A percentile compares a stretch with the other conserved stretches of the same genome.
Conservation (phyloP, 768 basidiomycete genomes). For the Russula ochroleuca region DNA sequence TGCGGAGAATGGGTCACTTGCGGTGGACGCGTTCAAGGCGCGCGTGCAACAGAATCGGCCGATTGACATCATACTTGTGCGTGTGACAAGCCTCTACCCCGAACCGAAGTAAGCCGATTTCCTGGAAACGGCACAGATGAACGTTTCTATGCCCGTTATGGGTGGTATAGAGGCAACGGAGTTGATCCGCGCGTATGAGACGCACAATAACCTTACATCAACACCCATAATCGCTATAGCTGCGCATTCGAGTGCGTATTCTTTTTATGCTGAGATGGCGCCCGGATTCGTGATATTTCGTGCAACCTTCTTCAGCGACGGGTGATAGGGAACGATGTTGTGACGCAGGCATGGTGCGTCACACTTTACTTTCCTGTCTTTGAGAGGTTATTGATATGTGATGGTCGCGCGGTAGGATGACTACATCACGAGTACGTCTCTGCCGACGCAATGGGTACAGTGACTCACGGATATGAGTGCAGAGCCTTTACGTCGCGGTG, state of each 20-base stretch:
- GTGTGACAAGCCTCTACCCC: conserved; percentile 32
- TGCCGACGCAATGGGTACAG: neutral
- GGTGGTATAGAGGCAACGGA: conserved; percentile 98
- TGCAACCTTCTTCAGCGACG: conserved; percentile 56
- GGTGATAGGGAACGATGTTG: conserved; percentile 75
- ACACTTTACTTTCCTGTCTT: neutral
- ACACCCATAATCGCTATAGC: conserved; percentile 96
- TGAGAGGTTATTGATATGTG: neutral
- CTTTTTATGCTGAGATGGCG: neutral
- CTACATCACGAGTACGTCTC: conserved; percentile 69
- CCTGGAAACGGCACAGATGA: conserved; percentile 59
- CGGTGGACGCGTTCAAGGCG: conserved; percentile 87
- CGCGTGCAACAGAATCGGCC: conserved; percentile 64
- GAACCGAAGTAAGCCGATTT: neutral
- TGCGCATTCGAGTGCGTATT: conserved; percentile 85
- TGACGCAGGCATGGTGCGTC: conserved; percentile 60
- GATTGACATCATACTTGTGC: conserved; percentile 87
- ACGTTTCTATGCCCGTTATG: conserved; percentile 98
- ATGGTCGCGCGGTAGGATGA: conserved; percentile 46
- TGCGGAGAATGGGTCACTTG: conserved; percentile 93
- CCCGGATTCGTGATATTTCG: neutral
- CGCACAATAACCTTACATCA: conserved; percentile 58
- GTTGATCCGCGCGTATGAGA: conserved; percentile 81
- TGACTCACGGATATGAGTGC: conserved; percentile 9
- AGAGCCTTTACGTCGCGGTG: conserved; percentile 78